Conservation (phyloP, 306 rosid genomes). For the Quercus alba region DNA sequence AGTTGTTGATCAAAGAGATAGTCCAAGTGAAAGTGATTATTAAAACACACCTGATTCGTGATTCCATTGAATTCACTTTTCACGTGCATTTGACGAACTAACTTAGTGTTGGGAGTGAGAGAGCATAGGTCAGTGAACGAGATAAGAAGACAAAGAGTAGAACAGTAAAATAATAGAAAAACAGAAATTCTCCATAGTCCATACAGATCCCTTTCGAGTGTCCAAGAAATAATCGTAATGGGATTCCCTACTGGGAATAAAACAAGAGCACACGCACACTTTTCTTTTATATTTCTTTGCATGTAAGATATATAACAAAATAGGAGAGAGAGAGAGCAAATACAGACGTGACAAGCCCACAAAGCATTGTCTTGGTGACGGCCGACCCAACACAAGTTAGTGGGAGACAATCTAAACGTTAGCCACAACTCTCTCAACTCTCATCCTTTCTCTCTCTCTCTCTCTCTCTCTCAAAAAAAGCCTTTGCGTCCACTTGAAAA, state of each 20-base stretch:
- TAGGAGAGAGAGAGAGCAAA: slow-evolving; percentile 3
- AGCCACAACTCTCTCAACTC: slow-evolving; percentile 19
- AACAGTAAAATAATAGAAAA: slow-evolving; percentile 6
- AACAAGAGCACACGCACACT: slow-evolving; percentile 1
- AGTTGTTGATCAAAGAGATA: no score
- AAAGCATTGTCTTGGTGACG: slow-evolving; percentile 48
- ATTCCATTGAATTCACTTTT: slow-evolving; percentile 6
- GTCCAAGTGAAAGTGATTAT: background rate
- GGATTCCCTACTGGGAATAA: background rate
- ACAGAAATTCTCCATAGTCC: background rate
- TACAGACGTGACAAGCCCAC: slow-evolving; percentile 47
- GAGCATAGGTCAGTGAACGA: background rate
- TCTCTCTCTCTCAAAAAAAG: background rate
- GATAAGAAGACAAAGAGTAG: background rate
- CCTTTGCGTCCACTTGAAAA: slow-evolving; percentile 12
- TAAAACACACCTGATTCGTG: background rate
- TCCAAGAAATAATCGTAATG: background rate
- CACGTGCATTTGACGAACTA: slow-evolving; percentile 22
- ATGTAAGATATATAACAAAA: background rate
- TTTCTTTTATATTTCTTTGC: background rate
- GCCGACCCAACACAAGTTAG: slow-evolving; percentile 68
- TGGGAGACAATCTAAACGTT: slow-evolving; percentile 59
- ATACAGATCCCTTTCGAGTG: background rate
- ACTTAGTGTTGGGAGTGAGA: background rate
- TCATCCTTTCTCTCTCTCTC: no score